Evolutionary conservation across 768 basidiomycete species (phyloP).

Genomic region (Lactarius psammicola): DNA sequence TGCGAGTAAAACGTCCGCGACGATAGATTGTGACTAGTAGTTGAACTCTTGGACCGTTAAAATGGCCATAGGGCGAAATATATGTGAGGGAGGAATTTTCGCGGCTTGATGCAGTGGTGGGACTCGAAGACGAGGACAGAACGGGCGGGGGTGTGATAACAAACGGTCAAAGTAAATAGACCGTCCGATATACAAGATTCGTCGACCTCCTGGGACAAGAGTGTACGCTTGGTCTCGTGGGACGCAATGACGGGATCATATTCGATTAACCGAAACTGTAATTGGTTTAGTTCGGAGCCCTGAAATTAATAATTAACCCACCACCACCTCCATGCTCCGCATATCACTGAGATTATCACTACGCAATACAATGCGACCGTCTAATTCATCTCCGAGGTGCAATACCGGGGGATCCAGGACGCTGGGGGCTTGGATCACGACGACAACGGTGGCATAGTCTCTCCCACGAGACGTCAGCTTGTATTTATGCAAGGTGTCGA

Average conservation of each 20-base stretch:
- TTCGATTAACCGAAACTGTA: constrained; percentile 13
- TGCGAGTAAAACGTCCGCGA: constrained; percentile 7
- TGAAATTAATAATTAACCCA: background rate
- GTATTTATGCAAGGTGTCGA: background rate
- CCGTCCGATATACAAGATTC: background rate
- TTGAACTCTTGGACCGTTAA: background rate
- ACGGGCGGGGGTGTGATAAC: background rate
- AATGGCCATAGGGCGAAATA: background rate
- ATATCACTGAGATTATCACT: constrained; percentile 3
- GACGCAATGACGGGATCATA: background rate
- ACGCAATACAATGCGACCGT: constrained; percentile 12
- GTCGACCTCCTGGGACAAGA: constrained; percentile 12
- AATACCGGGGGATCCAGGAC: constrained; percentile 2
- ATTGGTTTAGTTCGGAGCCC: background rate
- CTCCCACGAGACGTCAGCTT: constrained; percentile 18
- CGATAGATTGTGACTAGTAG: constrained; percentile 17
- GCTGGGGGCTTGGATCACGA: constrained; percentile 10
- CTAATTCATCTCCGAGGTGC: constrained; percentile 21
- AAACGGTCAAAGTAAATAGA: constrained; percentile 19
- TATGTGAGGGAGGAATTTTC: background rate
- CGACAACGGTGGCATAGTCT: constrained; percentile 14
- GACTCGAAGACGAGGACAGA: background rate
- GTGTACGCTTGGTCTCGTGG: constrained; percentile 1
- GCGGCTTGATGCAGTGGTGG: background rate
- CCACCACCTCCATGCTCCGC: constrained; percentile 19